phyloP scores from a whole-genome alignment of 768 basidiomycete genomes.

The Boletales sp. region DNA sequence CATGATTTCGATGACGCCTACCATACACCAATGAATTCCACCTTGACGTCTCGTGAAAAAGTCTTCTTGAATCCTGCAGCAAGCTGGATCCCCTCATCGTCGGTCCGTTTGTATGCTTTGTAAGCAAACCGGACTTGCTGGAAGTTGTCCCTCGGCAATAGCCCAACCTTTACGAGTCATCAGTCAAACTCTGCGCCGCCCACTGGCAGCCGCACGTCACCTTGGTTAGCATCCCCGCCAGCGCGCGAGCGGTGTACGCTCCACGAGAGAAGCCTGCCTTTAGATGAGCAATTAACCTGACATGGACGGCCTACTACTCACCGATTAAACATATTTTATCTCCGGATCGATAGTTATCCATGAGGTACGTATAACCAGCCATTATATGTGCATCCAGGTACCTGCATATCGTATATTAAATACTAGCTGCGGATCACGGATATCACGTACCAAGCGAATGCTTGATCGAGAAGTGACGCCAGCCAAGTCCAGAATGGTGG shows the following conservation, averaged over 20 bases:
- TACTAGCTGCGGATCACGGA: no score
- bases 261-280: constrained; percentile 70
- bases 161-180: constrained; percentile 49
- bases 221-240: constrained; percentile 74
- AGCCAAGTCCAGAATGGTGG: constrained; percentile 55
- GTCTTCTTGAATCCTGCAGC: constrained; percentile 69
- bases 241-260: constrained; percentile 62
- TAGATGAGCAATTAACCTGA: constrained; percentile 11
- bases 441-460: constrained; percentile 61
- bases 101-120: constrained; percentile 59
- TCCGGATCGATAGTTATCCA: constrained; percentile 72
- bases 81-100: constrained; percentile 41
- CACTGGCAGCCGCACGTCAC: constrained; percentile 26
- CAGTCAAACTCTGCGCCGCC: neutral
- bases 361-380: constrained; percentile 73
- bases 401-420: constrained; percentile 34
- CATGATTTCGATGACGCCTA: constrained; percentile 25
- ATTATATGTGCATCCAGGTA: constrained; percentile 70
- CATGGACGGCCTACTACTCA: constrained; percentile 19
- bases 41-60: constrained; percentile 60
- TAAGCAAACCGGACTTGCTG: constrained; percentile 75
- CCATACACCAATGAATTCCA: constrained; percentile 85
- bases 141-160: constrained; percentile 63
- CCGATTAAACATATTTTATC: constrained; percentile 77
- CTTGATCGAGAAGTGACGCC: constrained; percentile 62